Evolutionary conservation across 2,329 filamentous ascomycete genomes (phyloP).

Genomic region (Fusarium hostae): DNA sequence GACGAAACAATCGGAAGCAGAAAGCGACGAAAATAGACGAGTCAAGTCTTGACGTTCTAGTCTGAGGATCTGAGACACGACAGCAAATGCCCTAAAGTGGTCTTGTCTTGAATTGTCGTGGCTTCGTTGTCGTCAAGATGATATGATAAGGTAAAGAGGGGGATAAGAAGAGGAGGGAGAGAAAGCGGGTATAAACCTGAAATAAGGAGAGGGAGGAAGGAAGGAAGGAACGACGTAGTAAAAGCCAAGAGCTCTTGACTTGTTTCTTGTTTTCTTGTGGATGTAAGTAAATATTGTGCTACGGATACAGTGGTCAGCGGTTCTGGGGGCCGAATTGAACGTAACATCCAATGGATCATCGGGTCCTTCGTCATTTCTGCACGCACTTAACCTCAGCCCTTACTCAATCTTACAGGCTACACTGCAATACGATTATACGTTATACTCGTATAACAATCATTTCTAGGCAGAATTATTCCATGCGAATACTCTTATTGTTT

Average conservation of each 20-base stretch:
- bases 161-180: neutral
- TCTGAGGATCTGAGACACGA: conserved; percentile 17
- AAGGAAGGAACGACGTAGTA: conserved; percentile 18
- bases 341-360: conserved; percentile 11
- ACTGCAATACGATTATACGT: neutral
- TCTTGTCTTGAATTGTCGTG: neutral
- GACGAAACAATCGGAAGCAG: conserved; percentile 2
- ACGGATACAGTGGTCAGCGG: neutral
- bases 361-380: conserved; percentile 27
- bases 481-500: neutral
- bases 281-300: neutral
- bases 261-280: conserved; percentile 17
- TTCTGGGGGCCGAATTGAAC: conserved; percentile 7
- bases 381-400: neutral
- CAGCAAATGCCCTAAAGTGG: neutral
- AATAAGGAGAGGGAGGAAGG: neutral
- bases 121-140: conserved; percentile 15
- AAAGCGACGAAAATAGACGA: neutral
- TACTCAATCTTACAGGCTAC: neutral
- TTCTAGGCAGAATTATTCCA: neutral
- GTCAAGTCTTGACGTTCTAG: conserved; percentile 11
- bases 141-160: neutral
- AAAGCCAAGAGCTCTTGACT: conserved; percentile 26
- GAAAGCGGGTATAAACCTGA: neutral
- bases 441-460: neutral